Evolutionary conservation across 768 basidiomycete species (phyloP).

Genomic region (Russula abietina): DNA sequence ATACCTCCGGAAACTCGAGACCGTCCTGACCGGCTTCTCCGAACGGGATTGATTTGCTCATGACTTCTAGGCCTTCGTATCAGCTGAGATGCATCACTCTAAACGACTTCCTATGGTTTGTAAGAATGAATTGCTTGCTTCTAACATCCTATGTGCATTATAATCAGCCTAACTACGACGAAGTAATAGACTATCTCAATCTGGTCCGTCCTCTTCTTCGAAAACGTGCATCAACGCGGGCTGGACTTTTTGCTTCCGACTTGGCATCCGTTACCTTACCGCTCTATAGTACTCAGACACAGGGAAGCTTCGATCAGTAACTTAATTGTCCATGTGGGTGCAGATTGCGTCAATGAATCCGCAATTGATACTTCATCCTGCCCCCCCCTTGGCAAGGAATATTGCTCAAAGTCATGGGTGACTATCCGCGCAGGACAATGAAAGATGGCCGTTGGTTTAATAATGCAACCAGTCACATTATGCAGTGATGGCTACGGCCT

Average conservation of each 20-base stretch:
- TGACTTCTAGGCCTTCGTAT: neutral
- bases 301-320: neutral
- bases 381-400: neutral
- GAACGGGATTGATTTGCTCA: neutral
- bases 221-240: neutral
- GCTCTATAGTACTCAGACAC: neutral
- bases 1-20: neutral
- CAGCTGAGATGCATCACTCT: neutral
- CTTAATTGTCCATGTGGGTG: neutral
- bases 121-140: neutral
- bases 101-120: neutral
- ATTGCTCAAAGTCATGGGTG: neutral
- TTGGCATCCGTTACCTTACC: neutral
- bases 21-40: too few relatives aligned
- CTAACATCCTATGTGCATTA: neutral
- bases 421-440: neutral
- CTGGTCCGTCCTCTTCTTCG: neutral
- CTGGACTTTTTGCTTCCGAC: neutral
- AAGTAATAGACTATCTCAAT: neutral
- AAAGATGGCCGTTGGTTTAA: neutral
- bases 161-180: neutral
- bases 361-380: neutral
- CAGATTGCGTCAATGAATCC: neutral
- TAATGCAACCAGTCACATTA: neutral
- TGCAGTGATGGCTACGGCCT: neutral